Conservation (phyloP, 345 rosid genomes). For the Arabidopsis arenosa region DNA sequence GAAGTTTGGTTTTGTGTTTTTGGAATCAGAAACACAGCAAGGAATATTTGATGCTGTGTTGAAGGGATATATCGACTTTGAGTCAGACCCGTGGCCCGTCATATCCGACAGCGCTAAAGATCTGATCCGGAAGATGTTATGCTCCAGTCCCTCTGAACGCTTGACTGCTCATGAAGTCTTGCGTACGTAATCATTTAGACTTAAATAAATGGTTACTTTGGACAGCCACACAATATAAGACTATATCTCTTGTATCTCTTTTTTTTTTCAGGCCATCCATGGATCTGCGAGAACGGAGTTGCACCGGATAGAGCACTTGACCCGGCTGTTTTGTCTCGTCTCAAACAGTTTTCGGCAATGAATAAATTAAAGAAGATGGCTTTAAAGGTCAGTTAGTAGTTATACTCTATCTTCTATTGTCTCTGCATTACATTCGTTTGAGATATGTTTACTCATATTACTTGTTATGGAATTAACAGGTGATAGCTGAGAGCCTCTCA, state of each 20-base stretch:
- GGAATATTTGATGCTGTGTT: slow-evolving; percentile 98
- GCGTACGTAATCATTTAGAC: slow-evolving; percentile 59
- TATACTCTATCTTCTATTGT: not conserved
- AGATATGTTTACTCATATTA: slow-evolving; percentile 15
- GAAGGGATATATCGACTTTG: slow-evolving; percentile 92
- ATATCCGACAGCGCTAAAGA: slow-evolving; percentile 94
- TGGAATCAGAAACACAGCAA: slow-evolving; percentile 83
- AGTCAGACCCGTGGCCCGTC: slow-evolving; percentile 95
- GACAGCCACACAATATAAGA: slow-evolving; percentile 6
- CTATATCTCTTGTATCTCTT: slow-evolving; percentile 49
- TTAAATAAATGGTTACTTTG: slow-evolving; percentile 17
- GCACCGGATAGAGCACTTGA: slow-evolving; percentile 97
- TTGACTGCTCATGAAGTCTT: slow-evolving; percentile 96
- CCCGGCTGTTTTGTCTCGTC: slow-evolving; percentile 96
- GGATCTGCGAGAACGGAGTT: slow-evolving; percentile 97
- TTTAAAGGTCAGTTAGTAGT: slow-evolving; percentile 57
- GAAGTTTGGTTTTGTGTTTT: slow-evolving; percentile 32
- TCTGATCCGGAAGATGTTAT: slow-evolving; percentile 83
- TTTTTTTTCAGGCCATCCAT: slow-evolving; percentile 79
- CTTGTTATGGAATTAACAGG: slow-evolving; percentile 57
- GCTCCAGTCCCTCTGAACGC: slow-evolving; percentile 75
- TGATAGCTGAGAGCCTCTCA: slow-evolving; percentile 97
- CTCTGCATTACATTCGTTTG: slow-evolving; percentile 5
- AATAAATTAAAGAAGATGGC: slow-evolving; percentile 99
- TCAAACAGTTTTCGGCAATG: slow-evolving; percentile 98